phyloP scores from a whole-genome alignment of 192 early-diverging fungal genomes.

The Coemansia sp. region DNA sequence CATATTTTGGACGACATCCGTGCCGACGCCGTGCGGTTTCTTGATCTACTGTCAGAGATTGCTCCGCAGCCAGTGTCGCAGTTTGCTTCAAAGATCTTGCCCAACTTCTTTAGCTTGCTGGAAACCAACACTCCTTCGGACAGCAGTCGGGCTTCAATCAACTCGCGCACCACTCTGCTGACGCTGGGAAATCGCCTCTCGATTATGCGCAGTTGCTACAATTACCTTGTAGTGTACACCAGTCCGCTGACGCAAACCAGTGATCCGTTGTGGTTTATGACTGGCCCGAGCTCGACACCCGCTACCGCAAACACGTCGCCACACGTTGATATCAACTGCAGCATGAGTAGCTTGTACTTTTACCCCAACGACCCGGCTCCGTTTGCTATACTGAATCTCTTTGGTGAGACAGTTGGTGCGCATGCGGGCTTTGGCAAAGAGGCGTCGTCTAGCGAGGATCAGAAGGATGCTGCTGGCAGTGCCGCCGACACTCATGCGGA shows the following conservation, averaged over 20 bases:
- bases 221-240: constrained; percentile 33
- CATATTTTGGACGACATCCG: constrained; percentile 85
- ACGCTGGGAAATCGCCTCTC: constrained; percentile 29
- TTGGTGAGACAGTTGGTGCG: constrained; percentile 24
- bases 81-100: constrained; percentile 60
- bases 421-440: neutral
- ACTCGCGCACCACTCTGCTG: constrained; percentile 32
- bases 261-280: constrained; percentile 41
- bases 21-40: constrained; percentile 72
- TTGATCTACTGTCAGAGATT: constrained; percentile 68
- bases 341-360: constrained; percentile 19
- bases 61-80: constrained; percentile 62
- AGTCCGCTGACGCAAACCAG: constrained; percentile 4
- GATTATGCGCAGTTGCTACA: constrained; percentile 47
- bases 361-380: constrained; percentile 26
- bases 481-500: constrained; percentile 8
- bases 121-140: constrained; percentile 21
- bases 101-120: constrained; percentile 44
- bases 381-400: constrained; percentile 24
- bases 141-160: constrained; percentile 9
- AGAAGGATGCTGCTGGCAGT: constrained; percentile 13
- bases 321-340: neutral
- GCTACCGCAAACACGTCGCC: neutral
- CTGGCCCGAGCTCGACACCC: neutral
- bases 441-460: neutral